Evolutionary conservation across 148 eudicot species (phyloP), one percentile per base, ranked within the genome.

Genomic region (Drosera capensis): DNA sequence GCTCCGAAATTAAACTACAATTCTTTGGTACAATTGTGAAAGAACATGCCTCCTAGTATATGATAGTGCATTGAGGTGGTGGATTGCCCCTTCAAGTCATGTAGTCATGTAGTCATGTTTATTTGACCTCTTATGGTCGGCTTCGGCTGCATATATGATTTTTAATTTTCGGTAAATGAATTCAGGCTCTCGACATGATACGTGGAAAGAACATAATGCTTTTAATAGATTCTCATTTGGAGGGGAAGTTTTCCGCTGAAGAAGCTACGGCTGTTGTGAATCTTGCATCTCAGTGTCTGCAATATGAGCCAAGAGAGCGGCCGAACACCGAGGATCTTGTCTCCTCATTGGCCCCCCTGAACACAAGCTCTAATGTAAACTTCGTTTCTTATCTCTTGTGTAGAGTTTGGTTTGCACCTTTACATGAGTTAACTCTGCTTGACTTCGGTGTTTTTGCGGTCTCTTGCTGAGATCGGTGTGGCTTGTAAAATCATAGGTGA

Each of bases 171-270:
- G 23, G 37, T 21, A 11, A 15, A 13, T 34, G 1, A 43, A 13
- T 55, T 29, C 54, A 77, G 84, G 84, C 80, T 34, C 74, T 78
- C 26, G 85, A 78, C 55, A 73, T 78, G 85, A 74, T 78, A 51
- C 74, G 77, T 16, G 77, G 85, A 21, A 65, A 78, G 20, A 78
- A 74, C 58, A 65, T 56, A 24, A 65, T 50, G 25, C 65, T 68
- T 11, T 60, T 78, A 25, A 70, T 70, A 70, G 74, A 70, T 56
- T 70, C 74, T 38, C 70, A 65, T 52, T 17, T 70, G 49, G 74
- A 64, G 50, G 70, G 70, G 2, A 64, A 70, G 31, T 70, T 70
- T 39, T 70, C 74, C 22, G 56, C 66, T 3, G 74, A 70, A 57
- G 74, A 70, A 43, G 70, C 70, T 25, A 65, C 56, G 20, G 59